These are phyloP conservation scores for Scedosporium minutisporum DNA, from an alignment of 2,329 filamentous ascomycete species.

Conservation along the genomic window DNA sequence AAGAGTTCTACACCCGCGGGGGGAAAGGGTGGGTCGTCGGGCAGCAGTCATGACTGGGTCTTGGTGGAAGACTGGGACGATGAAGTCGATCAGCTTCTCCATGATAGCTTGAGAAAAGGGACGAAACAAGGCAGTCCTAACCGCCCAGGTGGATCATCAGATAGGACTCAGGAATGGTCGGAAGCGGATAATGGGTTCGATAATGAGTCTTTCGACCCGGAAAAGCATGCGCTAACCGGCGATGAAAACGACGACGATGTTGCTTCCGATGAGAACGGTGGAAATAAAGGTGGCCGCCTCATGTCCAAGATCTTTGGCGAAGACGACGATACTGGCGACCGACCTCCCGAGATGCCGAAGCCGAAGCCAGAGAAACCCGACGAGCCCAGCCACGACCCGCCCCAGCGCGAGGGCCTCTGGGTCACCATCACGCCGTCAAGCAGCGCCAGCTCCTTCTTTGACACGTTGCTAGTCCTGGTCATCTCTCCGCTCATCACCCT, in stretches of 20 bases:
- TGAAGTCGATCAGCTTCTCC: conserved; percentile 33
- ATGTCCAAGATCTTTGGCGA: conserved; percentile 42
- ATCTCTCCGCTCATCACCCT: conserved; percentile 87
- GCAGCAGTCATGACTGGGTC: conserved; percentile 68
- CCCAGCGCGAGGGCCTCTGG: conserved; percentile 72
- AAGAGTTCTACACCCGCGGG: conserved; percentile 18
- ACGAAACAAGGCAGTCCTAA: neutral
- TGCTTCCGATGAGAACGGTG: neutral
- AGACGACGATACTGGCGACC: conserved; percentile 20
- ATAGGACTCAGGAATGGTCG: neutral
- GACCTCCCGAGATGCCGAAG: conserved; percentile 8
- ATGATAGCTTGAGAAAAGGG: conserved; percentile 24
- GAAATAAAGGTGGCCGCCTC: conserved; percentile 21
- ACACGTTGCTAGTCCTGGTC: conserved; percentile 92
- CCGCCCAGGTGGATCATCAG: neutral
- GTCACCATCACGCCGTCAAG: conserved; percentile 91
- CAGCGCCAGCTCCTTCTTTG: conserved; percentile 86
- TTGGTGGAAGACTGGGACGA: conserved; percentile 57
- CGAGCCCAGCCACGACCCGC: conserved; percentile 20
- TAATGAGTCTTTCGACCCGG: neutral
- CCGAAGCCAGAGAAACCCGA: conserved; percentile 14
- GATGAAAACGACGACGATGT: neutral
- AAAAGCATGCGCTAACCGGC: neutral
- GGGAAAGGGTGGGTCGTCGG: conserved; percentile 57
- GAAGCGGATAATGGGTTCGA: neutral